Evolutionary conservation across 1,139 yeast genomes (phyloP), one percentile per base, ranked within the genome.

Genomic region (Scheffersomyces illinoinensis): DNA sequence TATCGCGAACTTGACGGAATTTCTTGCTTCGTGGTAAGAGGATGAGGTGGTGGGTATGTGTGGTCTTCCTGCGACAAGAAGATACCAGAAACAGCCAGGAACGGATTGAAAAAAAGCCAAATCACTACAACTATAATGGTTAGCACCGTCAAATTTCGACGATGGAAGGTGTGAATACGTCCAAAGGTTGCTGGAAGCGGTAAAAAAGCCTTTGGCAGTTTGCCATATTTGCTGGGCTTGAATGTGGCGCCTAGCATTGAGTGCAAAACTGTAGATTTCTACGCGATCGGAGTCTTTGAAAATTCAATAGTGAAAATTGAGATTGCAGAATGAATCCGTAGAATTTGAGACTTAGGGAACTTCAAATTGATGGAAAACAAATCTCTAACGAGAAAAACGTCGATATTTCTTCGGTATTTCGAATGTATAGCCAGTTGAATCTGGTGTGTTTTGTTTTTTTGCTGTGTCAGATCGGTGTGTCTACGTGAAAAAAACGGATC

Each of bases 1-100:
- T 83, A 81, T 55, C 79, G 78, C 19, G 85, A 79, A 18, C 76
- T 71, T 14, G 89, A 82, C 46, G 77, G 79, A 24, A 86, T 76
- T 14, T 63, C 59, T 55, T 74, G 69, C 8, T 64, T 62, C 53
- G 78, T 72, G 39, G 80, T 74, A 57, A 70, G 71, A 4, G 82
- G 80, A 60, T 76, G 83, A 12, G 75, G 67, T 6, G 65, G 60
- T 0, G 82, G 82, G 59, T 77, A 76, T 43, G 57, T 57, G 14
- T 59, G 62, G 4, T 12, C 33, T 5, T 63, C 19, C 7, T 60
- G 54, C 18, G 61, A 52, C 33, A 56, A 47, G 59, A 65, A 57
- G 23, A 56, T 3, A 21, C 59, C 57, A 12, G 58, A 26, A 23
- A 65, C 24, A 23, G 57, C 48, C 43, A 52, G 55, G n/a, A 65